Conservation (phyloP, 2,329 filamentous ascomycete species). For the Paecilomyces fulvus region DNA sequence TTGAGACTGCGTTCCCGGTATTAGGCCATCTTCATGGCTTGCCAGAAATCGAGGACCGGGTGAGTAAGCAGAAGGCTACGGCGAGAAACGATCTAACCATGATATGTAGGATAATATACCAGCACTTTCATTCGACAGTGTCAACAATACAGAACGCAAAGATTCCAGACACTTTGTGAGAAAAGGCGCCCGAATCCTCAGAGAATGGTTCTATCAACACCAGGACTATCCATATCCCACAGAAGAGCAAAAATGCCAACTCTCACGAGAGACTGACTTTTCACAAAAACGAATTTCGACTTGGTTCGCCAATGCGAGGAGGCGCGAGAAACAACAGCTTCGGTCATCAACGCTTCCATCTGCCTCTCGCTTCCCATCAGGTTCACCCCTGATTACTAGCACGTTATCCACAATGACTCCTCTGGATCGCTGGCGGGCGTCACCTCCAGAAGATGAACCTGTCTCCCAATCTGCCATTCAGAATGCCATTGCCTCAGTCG, state of each 20-base stretch:
- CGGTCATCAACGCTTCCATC: conserved; percentile 10
- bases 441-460: conserved; percentile 41
- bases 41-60: conserved; percentile 28
- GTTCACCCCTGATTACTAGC: conserved; percentile 37
- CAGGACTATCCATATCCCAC: conserved; percentile 42
- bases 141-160: conserved; percentile 17
- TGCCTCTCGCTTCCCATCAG: conserved; percentile 25
- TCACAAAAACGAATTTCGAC: conserved; percentile 40
- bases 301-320: conserved; percentile 46
- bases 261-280: conserved; percentile 38
- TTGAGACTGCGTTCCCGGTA: conserved; percentile 41
- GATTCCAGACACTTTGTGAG: conserved; percentile 25
- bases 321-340: conserved; percentile 35
- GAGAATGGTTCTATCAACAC: conserved; percentile 41
- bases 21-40: conserved; percentile 44
- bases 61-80: conserved; percentile 2
- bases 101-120: background rate
- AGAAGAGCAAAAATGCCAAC: conserved; percentile 36
- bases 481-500: conserved; percentile 20
- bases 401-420: conserved; percentile 35
- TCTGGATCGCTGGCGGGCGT: conserved; percentile 38
- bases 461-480: conserved; percentile 33
- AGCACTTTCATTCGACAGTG: background rate
- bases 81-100: background rate
- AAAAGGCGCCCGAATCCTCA: conserved; percentile 37